Percentiles rank a stretch among this genome's conserved stretches.
Conservation (phyloP, 139 green algal species). For the Pseudopediastrum boryanum region DNA sequence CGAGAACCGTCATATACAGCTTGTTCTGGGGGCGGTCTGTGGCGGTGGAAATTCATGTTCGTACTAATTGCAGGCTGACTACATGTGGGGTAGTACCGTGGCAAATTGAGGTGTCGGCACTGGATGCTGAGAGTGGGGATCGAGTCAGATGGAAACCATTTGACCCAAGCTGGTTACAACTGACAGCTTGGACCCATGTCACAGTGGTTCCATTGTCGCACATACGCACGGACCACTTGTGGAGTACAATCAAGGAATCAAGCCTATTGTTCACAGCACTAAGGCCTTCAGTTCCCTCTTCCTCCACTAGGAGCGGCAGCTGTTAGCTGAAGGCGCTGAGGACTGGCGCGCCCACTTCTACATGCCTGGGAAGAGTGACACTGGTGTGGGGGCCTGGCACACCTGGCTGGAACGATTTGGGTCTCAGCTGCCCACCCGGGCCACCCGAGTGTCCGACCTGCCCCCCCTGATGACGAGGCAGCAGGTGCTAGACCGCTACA, state of each 20-base stretch:
- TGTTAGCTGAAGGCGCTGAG: slow-evolving; percentile 17
- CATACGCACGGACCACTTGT: background rate
- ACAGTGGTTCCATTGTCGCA: background rate
- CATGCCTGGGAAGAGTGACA: slow-evolving; percentile 45
- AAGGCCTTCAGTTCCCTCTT: background rate
- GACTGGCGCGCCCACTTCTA: slow-evolving; percentile 29
- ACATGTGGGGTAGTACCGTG: background rate
- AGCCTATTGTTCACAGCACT: background rate
- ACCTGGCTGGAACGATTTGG: slow-evolving; percentile 41
- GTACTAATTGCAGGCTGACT: background rate
- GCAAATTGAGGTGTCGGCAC: background rate
- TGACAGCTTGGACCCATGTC: background rate
- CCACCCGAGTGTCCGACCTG: slow-evolving; percentile 14
- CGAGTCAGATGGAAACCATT: background rate
- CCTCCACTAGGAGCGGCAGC: slow-evolving; percentile 18
- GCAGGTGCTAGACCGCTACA: slow-evolving; percentile 36
- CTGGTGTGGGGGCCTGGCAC: slow-evolving; percentile 36
- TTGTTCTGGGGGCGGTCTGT: background rate
- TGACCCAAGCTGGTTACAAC: background rate
- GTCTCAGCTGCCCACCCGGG: slow-evolving; percentile 20
- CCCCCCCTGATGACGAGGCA: slow-evolving; percentile 23
- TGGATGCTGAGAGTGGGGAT: background rate
- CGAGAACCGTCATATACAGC: background rate
- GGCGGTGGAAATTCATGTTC: background rate
- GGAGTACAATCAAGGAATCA: background rate